Percentiles rank a stretch among this genome's conserved stretches.
Evolutionary conservation across 2,329 filamentous ascomycete genomes (phyloP).

Genomic region (Fusarium abutilonis): DNA sequence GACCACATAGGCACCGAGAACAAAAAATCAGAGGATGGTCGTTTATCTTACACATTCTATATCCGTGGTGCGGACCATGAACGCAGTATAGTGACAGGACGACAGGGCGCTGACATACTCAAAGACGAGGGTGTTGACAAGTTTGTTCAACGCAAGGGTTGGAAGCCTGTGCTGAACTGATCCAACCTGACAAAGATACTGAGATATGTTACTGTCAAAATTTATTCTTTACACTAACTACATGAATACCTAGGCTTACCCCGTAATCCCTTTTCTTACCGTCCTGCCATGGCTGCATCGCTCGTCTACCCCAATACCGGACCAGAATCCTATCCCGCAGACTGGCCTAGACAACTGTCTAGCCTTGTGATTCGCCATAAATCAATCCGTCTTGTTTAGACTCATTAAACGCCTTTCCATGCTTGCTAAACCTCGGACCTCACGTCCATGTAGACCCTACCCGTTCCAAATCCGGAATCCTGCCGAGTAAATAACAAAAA

Average conservation of each 20-base stretch:
- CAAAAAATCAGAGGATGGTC: conserved; percentile 7
- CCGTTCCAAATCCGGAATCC: conserved; percentile 14
- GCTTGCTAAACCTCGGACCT: conserved; percentile 41
- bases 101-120: conserved; percentile 67
- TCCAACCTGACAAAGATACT: not conserved
- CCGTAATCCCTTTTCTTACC: conserved; percentile 13
- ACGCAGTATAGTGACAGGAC: conserved; percentile 72
- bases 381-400: conserved; percentile 26
- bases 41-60: conserved; percentile 66
- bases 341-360: conserved; percentile 7
- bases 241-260: conserved; percentile 20
- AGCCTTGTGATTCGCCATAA: conserved; percentile 11
- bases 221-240: conserved; percentile 37
- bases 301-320: conserved; percentile 28
- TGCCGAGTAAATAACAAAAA: conserved; percentile 22
- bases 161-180: conserved; percentile 59
- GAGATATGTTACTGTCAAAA: conserved; percentile 5
- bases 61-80: conserved; percentile 69
- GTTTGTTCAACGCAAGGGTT: conserved; percentile 68
- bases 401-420: conserved; percentile 47
- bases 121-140: conserved; percentile 67
- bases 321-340: conserved; percentile 11
- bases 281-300: conserved; percentile 20
- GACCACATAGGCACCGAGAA: not conserved
- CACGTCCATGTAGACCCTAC: conserved; percentile 20